Percentiles rank a stretch among this genome's conserved stretches.
Conservation (phyloP, 2,329 filamentous ascomycete species). For the Aureobasidium sp. region DNA sequence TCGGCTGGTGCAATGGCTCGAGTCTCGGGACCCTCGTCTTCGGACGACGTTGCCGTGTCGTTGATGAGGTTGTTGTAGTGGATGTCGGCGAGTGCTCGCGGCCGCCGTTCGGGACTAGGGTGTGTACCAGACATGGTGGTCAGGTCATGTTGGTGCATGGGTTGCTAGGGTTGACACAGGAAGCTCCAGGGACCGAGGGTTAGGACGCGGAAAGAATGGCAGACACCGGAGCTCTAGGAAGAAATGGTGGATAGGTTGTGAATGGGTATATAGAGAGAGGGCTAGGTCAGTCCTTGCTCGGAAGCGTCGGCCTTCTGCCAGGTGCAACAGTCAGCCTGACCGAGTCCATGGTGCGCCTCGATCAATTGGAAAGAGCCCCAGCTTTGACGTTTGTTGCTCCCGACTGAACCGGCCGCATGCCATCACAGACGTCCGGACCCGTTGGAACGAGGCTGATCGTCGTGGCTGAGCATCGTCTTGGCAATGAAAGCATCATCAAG, state of each 20-base stretch:
- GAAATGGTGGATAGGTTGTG: neutral
- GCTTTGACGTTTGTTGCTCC: neutral
- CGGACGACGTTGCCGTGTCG: slow-evolving; percentile 37
- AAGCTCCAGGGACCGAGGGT: neutral
- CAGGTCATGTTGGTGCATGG: neutral
- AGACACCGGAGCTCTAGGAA: neutral
- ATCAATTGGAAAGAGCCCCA: neutral
- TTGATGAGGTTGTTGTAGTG: slow-evolving; percentile 35
- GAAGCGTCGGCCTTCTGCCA: neutral
- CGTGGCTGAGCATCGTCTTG: neutral
- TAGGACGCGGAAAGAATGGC: neutral
- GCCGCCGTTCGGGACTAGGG: slow-evolving; percentile 4
- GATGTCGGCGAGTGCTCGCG: slow-evolving; percentile 36
- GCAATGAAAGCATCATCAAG: neutral
- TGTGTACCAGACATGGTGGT: neutral
- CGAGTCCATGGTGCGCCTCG: neutral
- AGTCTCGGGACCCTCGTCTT: slow-evolving; percentile 31
- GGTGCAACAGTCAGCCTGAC: neutral
- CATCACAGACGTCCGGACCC: neutral
- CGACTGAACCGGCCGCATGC: neutral
- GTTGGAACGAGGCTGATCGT: neutral
- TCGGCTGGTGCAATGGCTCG: slow-evolving; percentile 31
- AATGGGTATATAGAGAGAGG: neutral
- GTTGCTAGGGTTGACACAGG: neutral
- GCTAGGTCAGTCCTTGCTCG: neutral